Percentiles rank a stretch among this genome's conserved stretches.
phyloP scores from a whole-genome alignment of 495 filamentous ascomycete species.

The Massariosphaeria phaeospora region DNA sequence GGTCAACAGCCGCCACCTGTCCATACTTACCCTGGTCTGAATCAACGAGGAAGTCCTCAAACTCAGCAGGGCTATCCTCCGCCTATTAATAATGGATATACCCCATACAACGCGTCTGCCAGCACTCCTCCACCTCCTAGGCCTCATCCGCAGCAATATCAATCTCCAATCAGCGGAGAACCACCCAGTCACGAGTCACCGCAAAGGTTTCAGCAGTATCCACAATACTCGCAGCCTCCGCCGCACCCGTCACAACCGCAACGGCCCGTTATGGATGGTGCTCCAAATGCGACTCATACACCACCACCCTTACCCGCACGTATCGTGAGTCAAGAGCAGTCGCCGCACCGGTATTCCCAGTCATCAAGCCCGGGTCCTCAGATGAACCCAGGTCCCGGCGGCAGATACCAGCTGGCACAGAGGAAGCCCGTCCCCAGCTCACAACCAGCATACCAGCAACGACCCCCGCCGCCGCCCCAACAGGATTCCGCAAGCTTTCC shows the following conservation, averaged over 20 bases:
- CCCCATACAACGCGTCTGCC: no score
- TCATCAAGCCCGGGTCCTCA: not conserved
- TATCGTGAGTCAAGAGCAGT: no score
- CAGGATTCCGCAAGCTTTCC: not conserved
- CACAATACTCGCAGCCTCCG: not conserved
- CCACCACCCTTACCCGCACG: not conserved
- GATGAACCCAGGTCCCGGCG: not conserved
- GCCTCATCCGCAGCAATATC: not conserved
- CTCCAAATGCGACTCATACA: no score
- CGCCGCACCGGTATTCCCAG: no score
- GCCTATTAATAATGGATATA: no score
- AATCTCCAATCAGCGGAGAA: not conserved
- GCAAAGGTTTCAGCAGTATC: not conserved
- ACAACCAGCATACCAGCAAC: not conserved
- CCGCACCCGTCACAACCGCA: not conserved
- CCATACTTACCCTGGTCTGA: not conserved
- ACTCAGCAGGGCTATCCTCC: not conserved
- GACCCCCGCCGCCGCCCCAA: not conserved
- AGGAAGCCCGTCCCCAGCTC: not conserved
- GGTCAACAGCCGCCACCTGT: not conserved
- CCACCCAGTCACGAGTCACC: not conserved
- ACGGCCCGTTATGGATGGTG: not conserved
- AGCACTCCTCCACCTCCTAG: not conserved
- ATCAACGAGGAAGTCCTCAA: not conserved
- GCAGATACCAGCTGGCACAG: not conserved